Percentiles rank a stretch among this genome's conserved stretches.
phyloP scores from a whole-genome alignment of 176 grass and related monocot species.

The Carex myosuroides region DNA sequence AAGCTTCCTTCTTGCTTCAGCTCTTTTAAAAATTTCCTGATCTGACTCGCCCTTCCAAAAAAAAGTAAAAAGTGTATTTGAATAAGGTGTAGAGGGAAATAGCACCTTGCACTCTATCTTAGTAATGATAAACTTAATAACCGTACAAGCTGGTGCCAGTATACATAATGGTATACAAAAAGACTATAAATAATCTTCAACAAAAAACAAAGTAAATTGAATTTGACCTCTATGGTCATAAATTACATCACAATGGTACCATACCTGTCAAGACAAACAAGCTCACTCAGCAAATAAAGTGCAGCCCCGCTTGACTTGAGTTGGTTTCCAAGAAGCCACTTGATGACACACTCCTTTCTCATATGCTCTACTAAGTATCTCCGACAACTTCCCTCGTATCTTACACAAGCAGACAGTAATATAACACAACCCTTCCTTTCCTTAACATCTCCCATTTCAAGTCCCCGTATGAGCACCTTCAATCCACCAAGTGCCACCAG shows the following conservation, averaged over 20 bases:
- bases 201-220: neutral
- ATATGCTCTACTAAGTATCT: constrained; percentile 68
- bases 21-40: constrained; percentile 66
- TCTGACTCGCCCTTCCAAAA: constrained; percentile 61
- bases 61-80: constrained; percentile 27
- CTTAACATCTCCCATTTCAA: constrained; percentile 42
- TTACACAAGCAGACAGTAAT: constrained; percentile 66
- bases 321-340: constrained; percentile 66
- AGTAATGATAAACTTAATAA: neutral
- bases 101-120: neutral
- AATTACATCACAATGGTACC: constrained; percentile 2
- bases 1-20: constrained; percentile 60
- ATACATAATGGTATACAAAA: neutral
- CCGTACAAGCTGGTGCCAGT: neutral
- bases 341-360: constrained; percentile 69
- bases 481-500: constrained; percentile 80
- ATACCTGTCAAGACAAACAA: constrained; percentile 87
- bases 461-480: constrained; percentile 59
- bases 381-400: constrained; percentile 81
- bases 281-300: constrained; percentile 73
- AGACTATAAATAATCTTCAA: neutral
- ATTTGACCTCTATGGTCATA: neutral
- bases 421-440: constrained; percentile 67
- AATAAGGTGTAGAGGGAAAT: neutral
- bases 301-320: constrained; percentile 52